phyloP scores from a whole-genome alignment of 1,284 basidiomycete genomes.

The Mycosarcoma maydis region DNA sequence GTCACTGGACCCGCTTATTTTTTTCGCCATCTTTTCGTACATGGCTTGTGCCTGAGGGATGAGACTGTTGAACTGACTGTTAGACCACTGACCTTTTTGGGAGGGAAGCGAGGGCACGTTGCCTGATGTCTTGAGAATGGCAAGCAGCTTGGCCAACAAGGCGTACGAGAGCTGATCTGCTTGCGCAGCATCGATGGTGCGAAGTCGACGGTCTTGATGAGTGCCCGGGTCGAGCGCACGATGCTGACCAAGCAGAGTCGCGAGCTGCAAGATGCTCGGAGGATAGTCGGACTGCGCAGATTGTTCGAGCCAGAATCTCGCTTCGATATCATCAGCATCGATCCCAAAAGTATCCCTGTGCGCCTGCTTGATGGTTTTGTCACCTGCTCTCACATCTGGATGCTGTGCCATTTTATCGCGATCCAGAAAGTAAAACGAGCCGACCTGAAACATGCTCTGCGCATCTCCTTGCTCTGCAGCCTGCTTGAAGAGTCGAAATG shows the following conservation, averaged over 20 bases:
- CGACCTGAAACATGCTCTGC: conserved; percentile 59
- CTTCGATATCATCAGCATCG: conserved; percentile 47
- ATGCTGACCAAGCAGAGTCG: conserved; percentile 32
- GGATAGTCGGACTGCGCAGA: conserved; percentile 39
- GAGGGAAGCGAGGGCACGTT: conserved; percentile 39
- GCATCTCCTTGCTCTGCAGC: conserved; percentile 57
- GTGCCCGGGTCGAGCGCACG: conserved; percentile 23
- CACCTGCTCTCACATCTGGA: conserved; percentile 23
- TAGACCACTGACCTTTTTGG: conserved; percentile 46
- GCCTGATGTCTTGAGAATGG: conserved; percentile 44
- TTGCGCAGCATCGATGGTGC: conserved; percentile 19
- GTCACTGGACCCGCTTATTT: conserved; percentile 20
- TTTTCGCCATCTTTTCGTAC: conserved; percentile 41
- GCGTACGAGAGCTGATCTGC: conserved; percentile 43
- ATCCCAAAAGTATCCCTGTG: conserved; percentile 52
- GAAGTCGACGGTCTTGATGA: conserved; percentile 13
- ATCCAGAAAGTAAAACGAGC: conserved; percentile 50
- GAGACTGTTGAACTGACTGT: conserved; percentile 40
- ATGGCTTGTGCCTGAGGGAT: conserved; percentile 43
- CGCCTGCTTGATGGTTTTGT: conserved; percentile 41
- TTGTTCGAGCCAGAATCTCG: conserved; percentile 54
- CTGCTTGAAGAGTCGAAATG: conserved; percentile 46
- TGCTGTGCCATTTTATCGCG: conserved; percentile 40
- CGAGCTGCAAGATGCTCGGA: conserved; percentile 39
- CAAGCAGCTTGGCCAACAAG: conserved; percentile 36